These are phyloP conservation scores for Wickerhamia fluorescens DNA, from an alignment of 805 yeast species.

Conservation along the genomic window DNA sequence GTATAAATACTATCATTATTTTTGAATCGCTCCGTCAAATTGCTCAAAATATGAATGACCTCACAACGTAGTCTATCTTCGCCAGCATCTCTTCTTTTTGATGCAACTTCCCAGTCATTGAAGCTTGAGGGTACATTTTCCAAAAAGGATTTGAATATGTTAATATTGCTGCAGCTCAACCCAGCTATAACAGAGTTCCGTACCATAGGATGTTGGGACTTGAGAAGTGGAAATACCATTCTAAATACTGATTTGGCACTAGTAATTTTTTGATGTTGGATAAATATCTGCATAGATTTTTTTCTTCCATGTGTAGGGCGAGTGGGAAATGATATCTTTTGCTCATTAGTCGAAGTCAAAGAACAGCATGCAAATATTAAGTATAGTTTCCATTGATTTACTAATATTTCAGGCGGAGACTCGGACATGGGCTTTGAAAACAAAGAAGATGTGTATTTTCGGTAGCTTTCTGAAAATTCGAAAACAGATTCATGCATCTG, in stretches of 20 bases:
- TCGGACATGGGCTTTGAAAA: conserved; percentile 20
- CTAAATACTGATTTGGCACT: conserved; percentile 86
- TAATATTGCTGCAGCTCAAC: conserved; percentile 80
- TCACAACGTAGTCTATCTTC: conserved; percentile 60
- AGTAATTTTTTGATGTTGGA: conserved; percentile 87
- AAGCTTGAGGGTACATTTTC: conserved; percentile 65
- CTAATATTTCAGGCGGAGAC: conserved; percentile 59
- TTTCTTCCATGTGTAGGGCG: conserved; percentile 63
- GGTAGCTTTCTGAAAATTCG: conserved; percentile 43
- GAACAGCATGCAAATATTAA: conserved; percentile 89
- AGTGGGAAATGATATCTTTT: conserved; percentile 50
- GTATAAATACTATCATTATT: conserved; percentile 42
- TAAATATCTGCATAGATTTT: conserved; percentile 69
- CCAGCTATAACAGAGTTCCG: conserved; percentile 88
- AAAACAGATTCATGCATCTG: conserved; percentile 71
- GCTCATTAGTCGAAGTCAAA: conserved; percentile 82
- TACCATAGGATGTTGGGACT: conserved; percentile 59
- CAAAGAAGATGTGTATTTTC: conserved; percentile 29
- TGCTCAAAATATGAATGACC: conserved; percentile 64
- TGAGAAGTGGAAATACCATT: conserved; percentile 77
- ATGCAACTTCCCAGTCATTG: conserved; percentile 36
- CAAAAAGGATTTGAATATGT: conserved; percentile 74
- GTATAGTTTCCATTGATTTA: conserved; percentile 85
- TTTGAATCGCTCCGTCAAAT: conserved; percentile 57
- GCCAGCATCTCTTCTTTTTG: conserved; percentile 21